Conservation (phyloP, 129 eudicot genomes). For the Kitagawia praeruptora region DNA sequence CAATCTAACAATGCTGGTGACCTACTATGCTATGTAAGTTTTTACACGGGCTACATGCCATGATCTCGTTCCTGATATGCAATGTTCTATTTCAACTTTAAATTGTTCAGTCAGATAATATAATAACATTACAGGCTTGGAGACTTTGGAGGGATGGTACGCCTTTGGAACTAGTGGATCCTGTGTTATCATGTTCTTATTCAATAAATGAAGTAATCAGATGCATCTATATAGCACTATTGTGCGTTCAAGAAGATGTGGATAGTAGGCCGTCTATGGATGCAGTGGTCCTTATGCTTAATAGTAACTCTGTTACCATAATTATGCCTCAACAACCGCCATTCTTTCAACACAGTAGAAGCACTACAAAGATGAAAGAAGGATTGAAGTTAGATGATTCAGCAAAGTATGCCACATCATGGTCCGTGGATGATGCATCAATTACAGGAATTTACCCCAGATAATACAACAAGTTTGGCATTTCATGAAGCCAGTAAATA, state of each 20-base stretch:
- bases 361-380: background rate
- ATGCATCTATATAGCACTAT: constrained; percentile 1
- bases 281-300: constrained; percentile 10
- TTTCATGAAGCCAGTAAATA: background rate
- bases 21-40: constrained; percentile 6
- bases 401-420: background rate
- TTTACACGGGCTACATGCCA: background rate
- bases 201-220: constrained; percentile 11
- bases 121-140: constrained; percentile 8
- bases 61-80: background rate
- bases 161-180: constrained; percentile 10
- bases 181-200: background rate
- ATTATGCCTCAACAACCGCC: constrained; percentile 9
- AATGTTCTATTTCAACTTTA: background rate
- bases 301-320: constrained; percentile 1
- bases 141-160: constrained; percentile 6
- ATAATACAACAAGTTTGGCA: background rate
- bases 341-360: background rate
- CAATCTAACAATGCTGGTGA: background rate
- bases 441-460: constrained; percentile 1
- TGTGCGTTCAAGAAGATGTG: constrained; percentile 20
- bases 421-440: constrained; percentile 8
- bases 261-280: constrained; percentile 14
- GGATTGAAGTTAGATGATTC: background rate
- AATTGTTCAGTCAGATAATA: background rate